Base-by-base conservation (phyloP, 345 rosid species). In the Iberis pinnata region DNA sequence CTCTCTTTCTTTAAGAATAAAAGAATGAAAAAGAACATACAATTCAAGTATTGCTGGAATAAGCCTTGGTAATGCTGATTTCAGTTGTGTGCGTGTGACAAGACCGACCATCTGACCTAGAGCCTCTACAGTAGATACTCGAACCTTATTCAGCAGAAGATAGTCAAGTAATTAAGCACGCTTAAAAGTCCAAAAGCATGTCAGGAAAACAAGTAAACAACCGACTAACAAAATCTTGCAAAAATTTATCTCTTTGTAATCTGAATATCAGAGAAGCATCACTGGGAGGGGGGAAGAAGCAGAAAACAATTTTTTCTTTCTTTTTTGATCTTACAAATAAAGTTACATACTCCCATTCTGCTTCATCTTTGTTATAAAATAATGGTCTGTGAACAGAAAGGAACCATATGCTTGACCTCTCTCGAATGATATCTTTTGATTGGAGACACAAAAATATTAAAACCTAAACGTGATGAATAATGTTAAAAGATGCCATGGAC, bases 71-170 rank as follows among this genome's bases (percentile, higher is more conserved):
- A 90, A 71, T 64, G 98, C 96, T 49, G 92, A 80, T 71, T 87
- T 90, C 53, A 90, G 76, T 60, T 87, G 82, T 42, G 89, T 56
- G 56, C 98, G 73, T 18, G 84, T 75, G 65, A 90, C 70, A 68
- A 90, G 92, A 69, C 95, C 89, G 64, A 86, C 92, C 96, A 90
- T 84, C 65, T 90, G 98, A 64, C 98, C 96, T 67, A 90, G 70
- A 49, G 96, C 98, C 73, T 90, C 96, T 50, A 90, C 87, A 63
- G 98, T 80, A 50, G 87, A 79, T 40, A 77, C 70, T 22, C 92
- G 95, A 38, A 87, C 92, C 98, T 90, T 62, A 61, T 63, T 49
- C 65, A 71, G 65, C 57, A 63, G 67, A 61, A 35, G 65, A 69
- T 15, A 44, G 49, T 18, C 49, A 66, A 51, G 39, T 19, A 36